phyloP scores from a whole-genome alignment of 2,329 filamentous ascomycete genomes.

The Leptographium procerum region DNA sequence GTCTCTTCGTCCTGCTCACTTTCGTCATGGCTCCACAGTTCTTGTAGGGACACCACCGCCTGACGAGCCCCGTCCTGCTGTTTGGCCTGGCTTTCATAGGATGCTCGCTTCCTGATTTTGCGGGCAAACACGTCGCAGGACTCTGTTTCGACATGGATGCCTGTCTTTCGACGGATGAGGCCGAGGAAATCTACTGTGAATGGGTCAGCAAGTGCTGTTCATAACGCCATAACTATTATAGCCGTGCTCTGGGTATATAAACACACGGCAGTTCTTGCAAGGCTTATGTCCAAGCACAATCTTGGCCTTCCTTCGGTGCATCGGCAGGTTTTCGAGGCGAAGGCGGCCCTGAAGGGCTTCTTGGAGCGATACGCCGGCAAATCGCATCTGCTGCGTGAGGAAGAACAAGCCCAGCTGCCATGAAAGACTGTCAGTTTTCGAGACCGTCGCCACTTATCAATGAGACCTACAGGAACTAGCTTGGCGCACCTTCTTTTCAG shows the following conservation, averaged over 20 bases:
- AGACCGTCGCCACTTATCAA: background rate
- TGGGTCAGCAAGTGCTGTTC: background rate
- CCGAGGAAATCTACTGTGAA: slow-evolving; percentile 4
- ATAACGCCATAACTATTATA: too few relatives aligned
- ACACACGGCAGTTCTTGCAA: slow-evolving; percentile 11
- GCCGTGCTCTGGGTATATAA: too few relatives aligned
- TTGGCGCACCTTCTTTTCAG: slow-evolving; percentile 12
- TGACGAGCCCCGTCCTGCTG: background rate
- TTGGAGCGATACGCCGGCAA: background rate
- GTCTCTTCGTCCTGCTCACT: background rate
- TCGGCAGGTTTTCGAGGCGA: background rate
- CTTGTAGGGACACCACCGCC: too few relatives aligned
- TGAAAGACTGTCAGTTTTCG: background rate
- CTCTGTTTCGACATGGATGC: slow-evolving; percentile 1
- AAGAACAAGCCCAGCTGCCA: slow-evolving; percentile 8
- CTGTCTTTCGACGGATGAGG: background rate
- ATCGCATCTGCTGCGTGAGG: slow-evolving; percentile 3
- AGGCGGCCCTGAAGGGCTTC: slow-evolving; percentile 7
- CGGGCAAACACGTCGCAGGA: background rate
- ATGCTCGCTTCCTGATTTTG: background rate
- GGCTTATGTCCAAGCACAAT: slow-evolving; percentile 10
- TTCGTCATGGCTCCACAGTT: background rate
- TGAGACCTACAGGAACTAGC: background rate
- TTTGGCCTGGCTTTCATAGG: background rate
- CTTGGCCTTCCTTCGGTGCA: background rate